Base-by-base conservation (phyloP, 176 grass and related monocot species). In the Zea luxurians region DNA sequence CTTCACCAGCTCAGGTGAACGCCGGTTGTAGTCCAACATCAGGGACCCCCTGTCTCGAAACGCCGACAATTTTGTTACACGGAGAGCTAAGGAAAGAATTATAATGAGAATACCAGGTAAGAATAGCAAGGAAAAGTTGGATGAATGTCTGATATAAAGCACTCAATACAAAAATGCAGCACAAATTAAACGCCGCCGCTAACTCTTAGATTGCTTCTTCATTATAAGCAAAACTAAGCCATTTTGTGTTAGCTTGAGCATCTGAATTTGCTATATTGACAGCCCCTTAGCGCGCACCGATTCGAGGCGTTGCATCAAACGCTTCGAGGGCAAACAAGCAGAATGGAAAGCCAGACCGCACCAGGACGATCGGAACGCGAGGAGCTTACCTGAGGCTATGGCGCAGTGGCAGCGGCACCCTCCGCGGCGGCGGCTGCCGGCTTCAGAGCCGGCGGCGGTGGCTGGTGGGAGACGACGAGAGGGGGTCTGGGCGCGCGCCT, bases 401-500 rank as follows among this genome's bases (percentile, higher is more conserved):
- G 47, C 6, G 58, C n/a, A 1, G 64, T 34, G 20, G 41, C 15
- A 44, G 66, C 2, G 6, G 74, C 58, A 10, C 8, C 48, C 21
- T 50, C 53, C 2, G 53, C 10, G 5, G 69, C 8, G 21, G 71
- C 43, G 0, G 63, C 61, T 17, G 47, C 47, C 11, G 69, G 13
- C 37, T 66, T 11, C 12, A 67, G 49, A 12, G 50, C 8, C 17
- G 54, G 36, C 2, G 75, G 47, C 18, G 68, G 47, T 15, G 68
- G 66, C 47, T 78, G 36, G 21, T 97, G 91, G 9, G 72, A 82
- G 53, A 92, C 73, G 71, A 97, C 80, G 44, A 97, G 83, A 16
- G 94, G 94, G 12, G 94, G 89, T n/a, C 89, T 88, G 42, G 83
- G 85, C 6, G 94, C 87, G 69, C 82, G 85, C n/a, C 84, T 82